Base-by-base conservation (phyloP, 441 rosid species). In the Eruca vesicaria region DNA sequence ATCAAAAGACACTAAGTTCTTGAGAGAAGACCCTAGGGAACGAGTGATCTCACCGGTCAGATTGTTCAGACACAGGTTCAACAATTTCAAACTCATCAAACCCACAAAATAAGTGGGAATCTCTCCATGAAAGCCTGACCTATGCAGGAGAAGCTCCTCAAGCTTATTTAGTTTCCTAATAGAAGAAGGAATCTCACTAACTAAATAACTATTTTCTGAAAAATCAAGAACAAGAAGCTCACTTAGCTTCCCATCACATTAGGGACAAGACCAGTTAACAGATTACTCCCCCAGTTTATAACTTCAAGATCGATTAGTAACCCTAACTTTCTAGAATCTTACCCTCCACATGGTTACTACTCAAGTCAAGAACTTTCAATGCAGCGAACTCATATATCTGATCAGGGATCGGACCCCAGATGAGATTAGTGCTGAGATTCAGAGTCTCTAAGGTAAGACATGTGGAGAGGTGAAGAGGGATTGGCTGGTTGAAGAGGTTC, bases 391-490 rank as follows among this genome's bases (percentile, higher is more conserved):
- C 83, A 84, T 83, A 94, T 80, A 91, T 94, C n/a, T n/a, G 98
- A 75, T 83, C 90, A 21, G 98, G 98, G 80, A 94, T 86, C 0
- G 98, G 81, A 41, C 98, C 97, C 98, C 98, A 94, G 68, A 94
- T 84, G 78, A 90, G 91, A 80, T 92, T 94, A 76, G 82, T 83
- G 73, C 97, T 94, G 53, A 94, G 96, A 75, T 92, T 94, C 72
- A 94, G 74, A 78, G 83, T 86, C 81, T 88, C 89, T 80, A 94
- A 80, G 7, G 97, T 88, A 69, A 73, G 69, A 78, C 98, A 94
- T 33, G 75, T 71, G 71, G 97, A 86, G 32, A 94, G 76, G 20
- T 87, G 97, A 16, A 94, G 89, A 60, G 98, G 97, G 31, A 94
- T 89, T 14, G 97, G 89, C n/a, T n/a, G n/a, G n/a, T n/a, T n/a